Conservation (phyloP, 176 grass and related monocot genomes). For the Melocanna baccifera region DNA sequence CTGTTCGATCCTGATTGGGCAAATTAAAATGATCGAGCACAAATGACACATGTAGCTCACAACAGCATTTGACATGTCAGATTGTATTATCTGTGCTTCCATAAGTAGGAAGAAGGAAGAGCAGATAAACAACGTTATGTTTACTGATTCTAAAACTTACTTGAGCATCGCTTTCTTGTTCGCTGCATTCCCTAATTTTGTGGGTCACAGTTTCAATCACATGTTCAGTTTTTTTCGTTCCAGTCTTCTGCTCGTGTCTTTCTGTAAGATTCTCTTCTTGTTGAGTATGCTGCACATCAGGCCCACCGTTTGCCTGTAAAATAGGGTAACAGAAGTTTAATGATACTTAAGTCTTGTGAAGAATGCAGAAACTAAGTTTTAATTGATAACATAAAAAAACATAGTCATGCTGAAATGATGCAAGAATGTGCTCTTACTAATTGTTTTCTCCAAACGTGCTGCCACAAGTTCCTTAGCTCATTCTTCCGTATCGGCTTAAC, state of each 20-base stretch:
- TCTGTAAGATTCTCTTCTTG: slow-evolving; percentile 50
- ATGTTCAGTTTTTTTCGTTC: slow-evolving; percentile 23
- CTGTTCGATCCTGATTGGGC: slow-evolving; percentile 21
- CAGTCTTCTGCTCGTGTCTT: slow-evolving; percentile 11
- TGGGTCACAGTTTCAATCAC: slow-evolving; percentile 15
- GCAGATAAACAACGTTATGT: neutral
- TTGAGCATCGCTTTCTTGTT: slow-evolving; percentile 95
- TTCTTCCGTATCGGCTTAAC: slow-evolving; percentile 97
- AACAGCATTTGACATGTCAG: neutral
- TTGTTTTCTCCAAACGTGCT: slow-evolving; percentile 98
- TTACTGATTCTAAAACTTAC: slow-evolving; percentile 59
- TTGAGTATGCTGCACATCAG: slow-evolving; percentile 34
- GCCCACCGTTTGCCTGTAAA: slow-evolving; percentile 59
- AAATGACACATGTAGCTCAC: neutral
- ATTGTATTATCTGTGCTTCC: neutral
- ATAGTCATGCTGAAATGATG: slow-evolving; percentile 9
- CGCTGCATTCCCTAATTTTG: slow-evolving; percentile 67
- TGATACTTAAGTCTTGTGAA: neutral
- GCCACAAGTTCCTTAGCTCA: slow-evolving; percentile 90
- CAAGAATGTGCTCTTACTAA: slow-evolving; percentile 47
- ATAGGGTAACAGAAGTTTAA: slow-evolving; percentile 13
- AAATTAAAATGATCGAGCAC: slow-evolving; percentile 15
- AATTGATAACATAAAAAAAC: neutral
- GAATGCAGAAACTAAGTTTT: neutral
- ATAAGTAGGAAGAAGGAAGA: neutral